Percentiles rank a stretch among this genome's conserved stretches.
Conservation (phyloP, 768 basidiomycete genomes). For the Plicaturopsis crispa region DNA sequence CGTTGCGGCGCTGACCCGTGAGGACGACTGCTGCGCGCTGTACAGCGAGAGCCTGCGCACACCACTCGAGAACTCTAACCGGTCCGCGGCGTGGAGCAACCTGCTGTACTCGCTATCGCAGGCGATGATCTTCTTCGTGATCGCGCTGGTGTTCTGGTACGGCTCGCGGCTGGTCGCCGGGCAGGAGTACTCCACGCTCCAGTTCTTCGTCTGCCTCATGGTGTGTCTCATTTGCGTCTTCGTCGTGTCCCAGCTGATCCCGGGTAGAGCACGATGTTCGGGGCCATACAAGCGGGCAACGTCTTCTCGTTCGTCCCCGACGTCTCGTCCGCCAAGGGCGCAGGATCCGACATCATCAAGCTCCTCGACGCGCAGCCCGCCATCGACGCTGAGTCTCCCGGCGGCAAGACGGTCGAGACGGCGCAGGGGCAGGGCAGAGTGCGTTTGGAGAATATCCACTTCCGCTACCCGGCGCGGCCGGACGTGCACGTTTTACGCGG, state of each 20-base stretch:
- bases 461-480: conserved; percentile 47
- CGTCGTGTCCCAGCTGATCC: neutral
- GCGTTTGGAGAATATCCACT: conserved; percentile 42
- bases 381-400: conserved; percentile 35
- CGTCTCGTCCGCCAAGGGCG: conserved; percentile 37
- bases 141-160: conserved; percentile 38
- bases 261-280: conserved; percentile 29
- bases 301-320: conserved; percentile 43
- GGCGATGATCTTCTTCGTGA: conserved; percentile 37
- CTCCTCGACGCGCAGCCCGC: conserved; percentile 35
- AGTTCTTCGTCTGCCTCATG: conserved; percentile 45
- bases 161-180: conserved; percentile 28
- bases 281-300: conserved; percentile 45
- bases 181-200: conserved; percentile 22
- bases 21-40: conserved; percentile 32
- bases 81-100: conserved; percentile 24
- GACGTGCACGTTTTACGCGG: conserved; percentile 41
- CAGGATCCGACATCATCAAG: conserved; percentile 34
- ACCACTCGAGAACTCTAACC: conserved; percentile 33
- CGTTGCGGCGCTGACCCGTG: conserved; percentile 46
- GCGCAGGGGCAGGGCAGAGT: conserved; percentile 27
- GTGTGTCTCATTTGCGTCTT: conserved; percentile 12
- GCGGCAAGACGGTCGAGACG: conserved; percentile 21
- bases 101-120: conserved; percentile 39
- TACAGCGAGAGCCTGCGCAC: conserved; percentile 32